Percentiles rank a stretch among this genome's conserved stretches.
These are phyloP conservation scores for Coniella lustricola DNA, from an alignment of 2,329 filamentous ascomycete genomes.

Conservation along the genomic window DNA sequence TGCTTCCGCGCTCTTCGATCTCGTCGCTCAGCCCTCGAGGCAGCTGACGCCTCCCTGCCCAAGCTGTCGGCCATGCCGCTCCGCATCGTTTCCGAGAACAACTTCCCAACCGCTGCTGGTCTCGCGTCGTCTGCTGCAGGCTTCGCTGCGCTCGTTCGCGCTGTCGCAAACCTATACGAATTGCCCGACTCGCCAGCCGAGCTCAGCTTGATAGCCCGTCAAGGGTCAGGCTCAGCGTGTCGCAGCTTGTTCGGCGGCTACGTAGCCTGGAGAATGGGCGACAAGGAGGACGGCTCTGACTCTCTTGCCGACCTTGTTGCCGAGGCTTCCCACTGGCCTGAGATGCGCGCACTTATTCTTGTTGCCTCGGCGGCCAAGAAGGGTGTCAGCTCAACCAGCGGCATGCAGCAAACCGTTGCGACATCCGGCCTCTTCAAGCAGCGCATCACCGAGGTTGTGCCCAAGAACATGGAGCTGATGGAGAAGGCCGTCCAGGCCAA, in stretches of 20 bases:
- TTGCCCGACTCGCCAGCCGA: conserved; percentile 75
- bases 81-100: conserved; percentile 90
- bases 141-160: conserved; percentile 67
- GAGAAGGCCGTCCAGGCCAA: conserved; percentile 68
- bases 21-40: conserved; percentile 70
- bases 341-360: conserved; percentile 86
- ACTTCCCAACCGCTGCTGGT: conserved; percentile 96
- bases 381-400: conserved; percentile 82
- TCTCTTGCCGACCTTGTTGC: conserved; percentile 85
- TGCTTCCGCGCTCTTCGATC: conserved; percentile 82
- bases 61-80: conserved; percentile 72
- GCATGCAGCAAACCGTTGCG: conserved; percentile 94
- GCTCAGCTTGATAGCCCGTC: conserved; percentile 80
- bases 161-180: conserved; percentile 86
- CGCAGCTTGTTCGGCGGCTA: conserved; percentile 91
- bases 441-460: conserved; percentile 70
- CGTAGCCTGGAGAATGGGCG: conserved; percentile 86
- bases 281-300: conserved; percentile 70
- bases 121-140: conserved; percentile 67
- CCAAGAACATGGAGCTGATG: conserved; percentile 76
- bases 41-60: conserved; percentile 64
- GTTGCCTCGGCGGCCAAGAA: conserved; percentile 94
- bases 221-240: conserved; percentile 92
- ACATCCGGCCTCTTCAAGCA: conserved; percentile 83
- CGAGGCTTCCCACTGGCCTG: conserved; percentile 84